Percentiles rank a stretch among this genome's conserved stretches.
Evolutionary conservation across 805 yeast genomes (phyloP).

Genomic region (Hagleromyces aurorensis): DNA sequence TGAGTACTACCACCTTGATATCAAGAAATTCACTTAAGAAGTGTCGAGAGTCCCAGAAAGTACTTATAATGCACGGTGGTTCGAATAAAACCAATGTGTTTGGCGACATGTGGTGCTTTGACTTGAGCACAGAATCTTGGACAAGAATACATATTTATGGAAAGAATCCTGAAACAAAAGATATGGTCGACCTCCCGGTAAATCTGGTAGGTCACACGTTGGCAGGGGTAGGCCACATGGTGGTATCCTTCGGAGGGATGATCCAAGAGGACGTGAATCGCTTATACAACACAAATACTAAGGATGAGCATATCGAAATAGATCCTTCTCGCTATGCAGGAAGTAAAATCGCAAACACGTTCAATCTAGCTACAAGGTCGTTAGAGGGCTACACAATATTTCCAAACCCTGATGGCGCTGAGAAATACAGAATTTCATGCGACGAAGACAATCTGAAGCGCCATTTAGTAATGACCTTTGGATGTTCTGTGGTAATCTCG

Average conservation of each 20-base stretch:
- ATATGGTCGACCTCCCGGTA: constrained; percentile 12
- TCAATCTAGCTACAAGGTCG: constrained; percentile 19
- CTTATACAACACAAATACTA: constrained; percentile 7
- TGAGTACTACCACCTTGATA: constrained; percentile 1
- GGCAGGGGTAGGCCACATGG: constrained; percentile 18
- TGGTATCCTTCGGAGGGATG: constrained; percentile 25
- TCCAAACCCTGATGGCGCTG: constrained; percentile 1
- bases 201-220: constrained; percentile 26
- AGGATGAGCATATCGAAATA: constrained; percentile 1
- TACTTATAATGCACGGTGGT: constrained; percentile 34
- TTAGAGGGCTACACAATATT: constrained; percentile 10
- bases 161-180: constrained; percentile 10
- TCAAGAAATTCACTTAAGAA: constrained; percentile 1
- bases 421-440: constrained; percentile 1
- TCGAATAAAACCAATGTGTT: constrained; percentile 30
- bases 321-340: constrained; percentile 5
- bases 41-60: constrained; percentile 6
- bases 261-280: constrained; percentile 18
- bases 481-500: constrained; percentile 12
- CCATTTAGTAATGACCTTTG: constrained; percentile 8
- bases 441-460: constrained; percentile 2
- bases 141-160: constrained; percentile 11
- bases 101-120: constrained; percentile 47
- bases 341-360: constrained; percentile 15
- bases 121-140: constrained; percentile 40